Conservation (phyloP, 2,329 filamentous ascomycete species). For the Colletotrichum spinosum region DNA sequence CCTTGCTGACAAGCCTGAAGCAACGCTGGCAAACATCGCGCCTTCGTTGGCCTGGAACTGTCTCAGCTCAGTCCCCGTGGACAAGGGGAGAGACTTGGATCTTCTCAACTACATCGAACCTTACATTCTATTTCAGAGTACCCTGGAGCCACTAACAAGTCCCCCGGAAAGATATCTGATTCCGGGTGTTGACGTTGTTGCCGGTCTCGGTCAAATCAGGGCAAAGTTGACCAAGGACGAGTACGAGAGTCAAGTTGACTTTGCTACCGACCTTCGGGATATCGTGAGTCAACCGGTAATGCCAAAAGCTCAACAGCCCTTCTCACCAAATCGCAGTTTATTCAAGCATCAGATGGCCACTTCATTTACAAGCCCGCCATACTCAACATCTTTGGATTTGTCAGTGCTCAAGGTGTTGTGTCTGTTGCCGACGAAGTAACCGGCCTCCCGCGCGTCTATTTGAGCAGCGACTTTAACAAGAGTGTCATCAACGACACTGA, state of each 20-base stretch:
- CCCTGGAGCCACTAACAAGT: slow-evolving; percentile 34
- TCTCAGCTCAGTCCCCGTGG: slow-evolving; percentile 31
- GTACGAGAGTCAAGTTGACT: slow-evolving; percentile 37
- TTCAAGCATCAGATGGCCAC: slow-evolving; percentile 36
- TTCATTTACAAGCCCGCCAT: slow-evolving; percentile 37
- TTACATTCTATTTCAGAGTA: slow-evolving; percentile 37
- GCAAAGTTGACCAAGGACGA: slow-evolving; percentile 31
- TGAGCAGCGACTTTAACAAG: slow-evolving; percentile 16
- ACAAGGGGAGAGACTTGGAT: slow-evolving; percentile 24
- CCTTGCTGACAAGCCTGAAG: neutral
- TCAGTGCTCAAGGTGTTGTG: slow-evolving; percentile 23
- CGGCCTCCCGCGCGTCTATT: slow-evolving; percentile 29
- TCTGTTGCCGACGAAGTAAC: slow-evolving; percentile 37
- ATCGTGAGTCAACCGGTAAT: slow-evolving; percentile 5
- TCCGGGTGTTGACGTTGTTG: slow-evolving; percentile 37
- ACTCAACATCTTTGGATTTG: slow-evolving; percentile 29
- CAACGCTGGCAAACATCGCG: neutral
- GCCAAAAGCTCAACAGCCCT: too few relatives aligned
- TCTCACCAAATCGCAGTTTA: neutral
- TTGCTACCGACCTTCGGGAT: slow-evolving; percentile 32
- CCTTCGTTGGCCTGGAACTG: slow-evolving; percentile 33
- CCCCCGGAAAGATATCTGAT: slow-evolving; percentile 39
- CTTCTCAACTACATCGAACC: slow-evolving; percentile 39
- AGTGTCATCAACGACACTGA: slow-evolving; percentile 1
- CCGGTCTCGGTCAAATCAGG: slow-evolving; percentile 35